Base-by-base conservation (phyloP, 2,329 filamentous ascomycete genomes). In the Plectosphaerella plurivora region DNA sequence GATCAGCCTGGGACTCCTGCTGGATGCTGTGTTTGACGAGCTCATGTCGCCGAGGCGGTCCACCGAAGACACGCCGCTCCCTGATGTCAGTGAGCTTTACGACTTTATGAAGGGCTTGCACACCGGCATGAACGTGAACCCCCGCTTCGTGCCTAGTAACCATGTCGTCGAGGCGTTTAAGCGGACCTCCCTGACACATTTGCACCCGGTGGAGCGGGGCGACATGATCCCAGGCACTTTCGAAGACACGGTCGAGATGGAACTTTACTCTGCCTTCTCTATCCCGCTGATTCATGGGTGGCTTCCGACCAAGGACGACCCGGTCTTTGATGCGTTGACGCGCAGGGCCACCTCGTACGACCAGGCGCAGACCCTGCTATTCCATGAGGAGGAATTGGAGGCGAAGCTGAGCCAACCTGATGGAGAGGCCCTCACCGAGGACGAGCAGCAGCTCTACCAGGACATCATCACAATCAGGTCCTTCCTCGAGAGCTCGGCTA, bases 101-200 rank as follows among this genome's bases (percentile, higher is more conserved):
- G 78, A 81, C 7, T 99, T 99, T 63, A 75, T 99, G 2, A 83
- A 94, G 52, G 89, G 90, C 45, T 74, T 99, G 3, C 91, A 97
- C 61, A 97, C 92, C 0, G 94, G 94, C 37, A 96, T 99, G 89
- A 99, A 97, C 62, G 93, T 97, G 53, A 99, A 99, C 59, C 94
- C 94, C 3, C 84, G 88, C 18, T 94, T 96, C 57, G 79, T 95
- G 8, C 79, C 89, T 2, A 78, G 74, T 0, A 65, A 71, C 8
- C 73, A 79, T 14, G 68, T 75, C 18, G 63, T 73, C 28, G 68
- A 61, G 51, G 74, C 76, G 2, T 75, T 77, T 45, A 77, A 75
- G 64, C 75, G 71, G 49, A 82, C 73, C 3, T 79, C 78, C 0
- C 71, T 82, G 35, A 77, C 75, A 1, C 75, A 83, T 56, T 61